Evolutionary conservation across 75 land plant species (phyloP).

Genomic region (Sequoia sempervirens): DNA sequence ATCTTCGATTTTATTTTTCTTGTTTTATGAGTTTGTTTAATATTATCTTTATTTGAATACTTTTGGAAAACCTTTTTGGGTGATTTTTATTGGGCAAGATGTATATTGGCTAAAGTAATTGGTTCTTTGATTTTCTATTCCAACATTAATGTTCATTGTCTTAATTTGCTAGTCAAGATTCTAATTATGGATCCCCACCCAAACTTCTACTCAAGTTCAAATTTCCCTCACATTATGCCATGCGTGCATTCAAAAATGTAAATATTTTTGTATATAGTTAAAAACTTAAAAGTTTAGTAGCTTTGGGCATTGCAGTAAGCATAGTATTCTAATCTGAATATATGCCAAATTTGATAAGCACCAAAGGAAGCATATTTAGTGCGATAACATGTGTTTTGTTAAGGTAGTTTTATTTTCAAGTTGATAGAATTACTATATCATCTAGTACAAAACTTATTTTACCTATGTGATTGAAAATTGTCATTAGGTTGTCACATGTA

Average conservation of each 20-base stretch:
- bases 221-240: background rate
- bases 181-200: background rate
- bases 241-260: background rate
- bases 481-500: background rate
- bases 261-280: background rate
- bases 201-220: background rate
- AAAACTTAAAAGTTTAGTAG: background rate
- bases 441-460: too few species aligned
- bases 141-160: background rate
- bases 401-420: background rate
- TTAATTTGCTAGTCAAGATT: background rate
- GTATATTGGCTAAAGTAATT: background rate
- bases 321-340: background rate
- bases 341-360: background rate
- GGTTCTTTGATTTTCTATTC: background rate
- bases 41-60: background rate
- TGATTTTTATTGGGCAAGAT: background rate
- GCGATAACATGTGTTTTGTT: too few species aligned
- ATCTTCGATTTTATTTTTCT: background rate
- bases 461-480: background rate
- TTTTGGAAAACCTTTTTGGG: background rate
- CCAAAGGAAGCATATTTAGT: too few species aligned
- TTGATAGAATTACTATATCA: background rate
- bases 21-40: background rate
- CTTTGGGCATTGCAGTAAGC: background rate